Evolutionary conservation across 768 basidiomycete species (phyloP).

Genomic region (Leucosporidium scottii): DNA sequence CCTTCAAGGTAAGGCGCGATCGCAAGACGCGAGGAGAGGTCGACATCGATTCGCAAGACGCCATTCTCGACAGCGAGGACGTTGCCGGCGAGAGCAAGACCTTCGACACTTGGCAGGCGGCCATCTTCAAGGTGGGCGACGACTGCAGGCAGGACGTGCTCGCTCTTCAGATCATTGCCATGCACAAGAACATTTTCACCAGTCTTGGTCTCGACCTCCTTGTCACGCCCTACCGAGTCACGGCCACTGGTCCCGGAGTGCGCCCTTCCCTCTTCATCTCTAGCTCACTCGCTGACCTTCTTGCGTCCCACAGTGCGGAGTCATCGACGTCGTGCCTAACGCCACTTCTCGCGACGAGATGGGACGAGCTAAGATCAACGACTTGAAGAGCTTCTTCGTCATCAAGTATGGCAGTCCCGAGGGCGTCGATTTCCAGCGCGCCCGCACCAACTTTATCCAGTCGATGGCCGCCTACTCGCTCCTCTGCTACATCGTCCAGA

Average conservation of each 20-base stretch:
- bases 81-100: constrained; percentile 35
- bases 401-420: constrained; percentile 88
- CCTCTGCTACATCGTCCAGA: constrained; percentile 94
- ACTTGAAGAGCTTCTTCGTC: constrained; percentile 86
- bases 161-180: constrained; percentile 92
- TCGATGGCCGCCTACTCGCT: constrained; percentile 99
- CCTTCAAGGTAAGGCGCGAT: constrained; percentile 94
- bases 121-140: constrained; percentile 99
- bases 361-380: constrained; percentile 97
- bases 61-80: constrained; percentile 44
- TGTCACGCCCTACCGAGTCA: constrained; percentile 91
- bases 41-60: constrained; percentile 28
- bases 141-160: constrained; percentile 98
- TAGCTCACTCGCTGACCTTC: not conserved
- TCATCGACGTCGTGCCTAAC: constrained; percentile 97
- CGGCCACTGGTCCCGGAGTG: constrained; percentile 92
- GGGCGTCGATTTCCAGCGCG: constrained; percentile 80
- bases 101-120: constrained; percentile 91
- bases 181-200: constrained; percentile 98
- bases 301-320: constrained; percentile 67
- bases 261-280: not conserved
- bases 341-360: constrained; percentile 98
- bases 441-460: constrained; percentile 91
- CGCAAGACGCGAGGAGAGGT: constrained; percentile 28
- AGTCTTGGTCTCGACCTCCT: constrained; percentile 81